These are phyloP conservation scores for Magnusiomyces ingens DNA, from an alignment of 1,139 yeast genomes.

Conservation along the genomic window DNA sequence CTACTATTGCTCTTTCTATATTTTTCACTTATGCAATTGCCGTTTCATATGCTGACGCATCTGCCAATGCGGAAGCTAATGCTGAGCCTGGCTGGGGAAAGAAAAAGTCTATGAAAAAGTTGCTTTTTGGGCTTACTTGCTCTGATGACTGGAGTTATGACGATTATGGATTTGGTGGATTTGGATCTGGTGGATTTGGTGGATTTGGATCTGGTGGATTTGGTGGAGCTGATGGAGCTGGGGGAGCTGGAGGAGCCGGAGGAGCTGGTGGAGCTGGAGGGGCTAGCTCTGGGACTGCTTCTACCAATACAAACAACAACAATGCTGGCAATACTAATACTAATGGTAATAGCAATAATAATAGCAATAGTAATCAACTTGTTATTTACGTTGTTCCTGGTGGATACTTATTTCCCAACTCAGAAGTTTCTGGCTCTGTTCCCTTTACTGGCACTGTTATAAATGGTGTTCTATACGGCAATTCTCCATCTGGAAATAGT, in stretches of 20 bases:
- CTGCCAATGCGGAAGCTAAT: neutral
- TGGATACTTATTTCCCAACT: neutral
- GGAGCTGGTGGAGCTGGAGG: neutral
- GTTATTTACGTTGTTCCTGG: slow-evolving; percentile 5
- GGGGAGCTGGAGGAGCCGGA: too few relatives aligned
- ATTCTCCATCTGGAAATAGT: neutral
- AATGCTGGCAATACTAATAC: too few relatives aligned
- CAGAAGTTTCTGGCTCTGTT: slow-evolving; percentile 2
- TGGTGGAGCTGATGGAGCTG: too few relatives aligned
- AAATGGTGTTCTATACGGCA: slow-evolving; percentile 4
- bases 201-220: too few relatives aligned
- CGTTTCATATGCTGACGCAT: neutral
- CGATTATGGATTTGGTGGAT: too few relatives aligned
- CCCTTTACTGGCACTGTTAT: slow-evolving; percentile 6
- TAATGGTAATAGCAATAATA: too few relatives aligned
- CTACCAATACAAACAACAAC: too few relatives aligned
- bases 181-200: too few relatives aligned
- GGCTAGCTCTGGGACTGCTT: neutral
- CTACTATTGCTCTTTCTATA: neutral
- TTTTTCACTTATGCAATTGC: neutral
- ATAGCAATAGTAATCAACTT: too few relatives aligned
- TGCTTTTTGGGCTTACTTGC: neutral
- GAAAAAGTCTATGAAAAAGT: neutral
- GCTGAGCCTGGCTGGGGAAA: neutral
- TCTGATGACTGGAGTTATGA: too few relatives aligned